phyloP scores from a whole-genome alignment of 495 filamentous ascomycete genomes.

The Amniculicola lignicola region DNA sequence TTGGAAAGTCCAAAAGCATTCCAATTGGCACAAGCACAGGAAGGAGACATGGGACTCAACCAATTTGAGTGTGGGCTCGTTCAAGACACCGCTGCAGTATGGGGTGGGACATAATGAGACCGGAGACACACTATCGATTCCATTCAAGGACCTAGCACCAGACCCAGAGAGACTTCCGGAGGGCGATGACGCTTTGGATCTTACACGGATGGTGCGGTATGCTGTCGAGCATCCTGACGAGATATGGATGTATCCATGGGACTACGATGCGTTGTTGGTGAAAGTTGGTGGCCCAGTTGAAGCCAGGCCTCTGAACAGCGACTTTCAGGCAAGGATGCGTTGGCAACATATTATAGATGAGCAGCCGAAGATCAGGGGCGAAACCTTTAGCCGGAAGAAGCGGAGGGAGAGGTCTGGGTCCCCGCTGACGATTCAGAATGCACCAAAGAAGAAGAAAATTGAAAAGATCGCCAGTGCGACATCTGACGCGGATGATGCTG shows the following conservation, averaged over 20 bases:
- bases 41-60: background rate
- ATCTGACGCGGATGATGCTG: no score
- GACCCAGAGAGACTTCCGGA: slow-evolving; percentile 4
- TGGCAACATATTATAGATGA: no score
- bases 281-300: background rate
- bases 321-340: background rate
- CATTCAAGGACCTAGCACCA: slow-evolving; percentile 3
- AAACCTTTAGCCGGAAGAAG: no score
- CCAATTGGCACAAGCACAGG: background rate
- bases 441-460: no score
- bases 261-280: slow-evolving; percentile 3
- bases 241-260: background rate
- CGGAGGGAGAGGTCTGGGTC: no score
- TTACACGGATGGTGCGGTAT: slow-evolving; percentile 14
- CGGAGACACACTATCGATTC: background rate
- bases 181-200: slow-evolving; percentile 15
- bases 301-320: background rate
- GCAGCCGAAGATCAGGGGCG: no score
- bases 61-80: background rate
- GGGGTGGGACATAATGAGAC: no score
- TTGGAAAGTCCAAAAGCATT: slow-evolving; percentile 7
- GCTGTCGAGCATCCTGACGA: slow-evolving; percentile 2
- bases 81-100: background rate
- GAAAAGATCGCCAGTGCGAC: no score
- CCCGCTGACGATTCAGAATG: no score